Evolutionary conservation across 75 land plant genomes (phyloP).

Genomic region (Chamaecyparis obtusa): DNA sequence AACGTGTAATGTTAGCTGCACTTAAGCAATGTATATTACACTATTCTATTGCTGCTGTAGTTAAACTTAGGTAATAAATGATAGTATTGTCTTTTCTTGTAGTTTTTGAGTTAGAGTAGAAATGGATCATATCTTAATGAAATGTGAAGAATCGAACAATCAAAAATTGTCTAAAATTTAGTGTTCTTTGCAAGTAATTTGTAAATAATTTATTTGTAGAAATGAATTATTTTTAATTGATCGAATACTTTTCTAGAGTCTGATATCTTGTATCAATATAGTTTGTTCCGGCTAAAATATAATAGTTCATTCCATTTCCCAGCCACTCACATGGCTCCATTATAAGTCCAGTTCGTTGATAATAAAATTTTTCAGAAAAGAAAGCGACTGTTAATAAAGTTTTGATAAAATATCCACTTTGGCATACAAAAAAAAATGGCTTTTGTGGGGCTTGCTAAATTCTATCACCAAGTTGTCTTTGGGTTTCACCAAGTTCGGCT

Average conservation of each 20-base stretch:
- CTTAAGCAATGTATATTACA: conserved; percentile 69
- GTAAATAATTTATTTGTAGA: neutral
- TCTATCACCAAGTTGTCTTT: no score
- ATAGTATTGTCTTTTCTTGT: neutral
- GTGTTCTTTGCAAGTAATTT: neutral
- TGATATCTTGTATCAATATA: neutral
- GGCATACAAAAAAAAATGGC: no score
- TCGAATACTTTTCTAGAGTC: neutral
- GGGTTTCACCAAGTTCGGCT: no score
- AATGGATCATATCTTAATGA: neutral
- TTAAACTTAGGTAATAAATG: neutral
- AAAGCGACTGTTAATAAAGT: no score
- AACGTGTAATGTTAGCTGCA: conserved; percentile 80
- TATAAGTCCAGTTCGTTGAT: no score
- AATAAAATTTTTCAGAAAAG: no score
- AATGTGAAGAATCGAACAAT: neutral
- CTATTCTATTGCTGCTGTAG: neutral
- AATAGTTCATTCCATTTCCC: neutral
- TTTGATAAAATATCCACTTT: no score
- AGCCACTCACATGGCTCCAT: neutral
- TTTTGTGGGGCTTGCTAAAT: no score
- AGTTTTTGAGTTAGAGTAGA: neutral
- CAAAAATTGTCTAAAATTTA: neutral
- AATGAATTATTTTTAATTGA: neutral
- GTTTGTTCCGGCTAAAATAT: neutral